Conservation (phyloP, 2,329 filamentous ascomycete species). For the Ascochyta viciae-villosae region DNA sequence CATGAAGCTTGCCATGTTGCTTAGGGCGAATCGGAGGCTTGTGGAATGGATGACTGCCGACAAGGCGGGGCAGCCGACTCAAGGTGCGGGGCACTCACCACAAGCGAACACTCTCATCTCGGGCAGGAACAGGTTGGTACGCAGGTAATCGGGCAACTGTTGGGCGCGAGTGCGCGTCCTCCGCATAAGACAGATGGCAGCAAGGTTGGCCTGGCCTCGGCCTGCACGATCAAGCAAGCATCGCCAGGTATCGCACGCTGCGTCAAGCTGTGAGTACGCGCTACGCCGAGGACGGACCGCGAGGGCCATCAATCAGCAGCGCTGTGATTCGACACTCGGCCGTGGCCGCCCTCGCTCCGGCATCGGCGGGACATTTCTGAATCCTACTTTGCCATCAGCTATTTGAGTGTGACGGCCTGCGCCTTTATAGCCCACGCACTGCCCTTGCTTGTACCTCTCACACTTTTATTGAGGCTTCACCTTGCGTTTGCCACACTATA, state of each 20-base stretch:
- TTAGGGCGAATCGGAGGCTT: conserved; percentile 24
- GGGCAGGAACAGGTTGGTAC: not conserved
- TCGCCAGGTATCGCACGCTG: conserved; percentile 1
- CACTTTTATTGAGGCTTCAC: conserved; percentile 5
- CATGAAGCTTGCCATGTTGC: conserved; percentile 4
- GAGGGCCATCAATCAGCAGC: conserved; percentile 23
- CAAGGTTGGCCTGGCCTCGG: conserved; percentile 5
- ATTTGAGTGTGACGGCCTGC: conserved; percentile 34
- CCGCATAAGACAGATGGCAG: conserved; percentile 10
- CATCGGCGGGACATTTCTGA: conserved; percentile 39
- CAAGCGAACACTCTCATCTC: conserved; percentile 27
- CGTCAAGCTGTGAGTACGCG: conserved; percentile 3
- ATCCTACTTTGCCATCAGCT: conserved; percentile 34
- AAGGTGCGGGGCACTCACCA: conserved; percentile 23
- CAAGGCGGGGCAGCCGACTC: conserved; percentile 18
- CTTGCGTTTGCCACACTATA: conserved; percentile 2
- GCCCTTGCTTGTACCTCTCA: conserved; percentile 8
- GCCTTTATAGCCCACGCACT: conserved; percentile 27
- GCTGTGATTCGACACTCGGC: conserved; percentile 31
- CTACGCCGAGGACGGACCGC: conserved; percentile 14
- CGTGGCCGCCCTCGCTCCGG: conserved; percentile 34
- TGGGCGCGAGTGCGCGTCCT: conserved; percentile 1
- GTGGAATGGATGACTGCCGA: conserved; percentile 23
- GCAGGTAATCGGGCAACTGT: not conserved
- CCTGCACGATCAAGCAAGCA: conserved; percentile 4